Conservation (phyloP, 768 basidiomycete genomes). For the Fibroporia radiculosa region DNA sequence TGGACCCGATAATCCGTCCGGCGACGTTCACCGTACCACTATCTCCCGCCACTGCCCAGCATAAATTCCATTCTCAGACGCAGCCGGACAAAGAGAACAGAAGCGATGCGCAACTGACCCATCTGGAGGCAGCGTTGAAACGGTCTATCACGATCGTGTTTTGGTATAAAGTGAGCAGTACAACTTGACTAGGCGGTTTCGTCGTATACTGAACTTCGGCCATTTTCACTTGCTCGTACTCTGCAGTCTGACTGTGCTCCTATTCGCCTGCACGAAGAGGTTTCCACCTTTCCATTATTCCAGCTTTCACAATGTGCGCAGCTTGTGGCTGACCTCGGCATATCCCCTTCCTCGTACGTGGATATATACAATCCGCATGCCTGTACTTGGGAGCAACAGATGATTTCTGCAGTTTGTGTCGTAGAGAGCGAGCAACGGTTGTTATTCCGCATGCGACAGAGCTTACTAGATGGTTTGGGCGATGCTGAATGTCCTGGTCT, state of each 20-base stretch:
- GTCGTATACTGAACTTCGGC: background rate
- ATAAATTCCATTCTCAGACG: background rate
- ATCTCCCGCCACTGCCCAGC: background rate
- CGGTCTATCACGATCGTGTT: conserved; percentile 59
- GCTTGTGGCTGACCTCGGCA: conserved; percentile 47
- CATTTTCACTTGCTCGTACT: conserved; percentile 3
- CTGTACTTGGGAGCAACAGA: conserved; percentile 63
- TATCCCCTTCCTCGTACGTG: conserved; percentile 44
- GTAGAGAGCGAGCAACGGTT: conserved; percentile 55
- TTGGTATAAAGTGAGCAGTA: conserved; percentile 54
- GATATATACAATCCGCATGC: conserved; percentile 50
- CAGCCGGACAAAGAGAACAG: background rate
- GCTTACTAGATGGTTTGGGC: conserved; percentile 46
- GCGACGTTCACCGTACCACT: conserved; percentile 3
- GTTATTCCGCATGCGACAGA: conserved; percentile 53
- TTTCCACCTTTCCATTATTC: conserved; percentile 61
- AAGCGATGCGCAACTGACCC: conserved; percentile 2
- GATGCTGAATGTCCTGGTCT: conserved; percentile 54
- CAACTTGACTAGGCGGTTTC: background rate
- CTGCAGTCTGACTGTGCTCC: conserved; percentile 44
- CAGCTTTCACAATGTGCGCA: conserved; percentile 45
- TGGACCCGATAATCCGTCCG: background rate
- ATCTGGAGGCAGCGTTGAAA: conserved; percentile 29
- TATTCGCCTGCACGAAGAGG: conserved; percentile 46
- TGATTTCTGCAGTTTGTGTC: conserved; percentile 47